Evolutionary conservation across 345 rosid species (phyloP).

Genomic region (Eucalyptus cloeziana): DNA sequence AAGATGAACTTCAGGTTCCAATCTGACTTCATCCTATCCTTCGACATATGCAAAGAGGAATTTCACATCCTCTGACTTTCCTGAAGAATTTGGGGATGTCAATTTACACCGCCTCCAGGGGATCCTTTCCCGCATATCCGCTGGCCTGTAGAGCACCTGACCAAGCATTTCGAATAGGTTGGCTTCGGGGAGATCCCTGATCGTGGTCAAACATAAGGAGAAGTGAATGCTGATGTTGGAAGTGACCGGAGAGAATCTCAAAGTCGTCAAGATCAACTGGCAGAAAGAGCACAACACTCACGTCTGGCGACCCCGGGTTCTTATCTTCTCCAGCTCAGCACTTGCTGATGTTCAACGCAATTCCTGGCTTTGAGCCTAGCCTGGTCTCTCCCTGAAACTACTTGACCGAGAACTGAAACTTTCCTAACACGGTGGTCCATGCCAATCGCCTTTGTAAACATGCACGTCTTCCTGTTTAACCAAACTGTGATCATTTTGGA

Average conservation of each 20-base stretch:
- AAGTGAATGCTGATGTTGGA: neutral
- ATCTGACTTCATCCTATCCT: neutral
- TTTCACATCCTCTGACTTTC: neutral
- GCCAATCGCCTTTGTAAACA: neutral
- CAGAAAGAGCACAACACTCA: neutral
- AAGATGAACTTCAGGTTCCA: neutral
- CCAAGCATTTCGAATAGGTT: neutral
- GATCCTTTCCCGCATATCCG: neutral
- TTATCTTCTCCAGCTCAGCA: neutral
- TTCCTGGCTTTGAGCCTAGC: neutral
- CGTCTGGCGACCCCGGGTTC: neutral
- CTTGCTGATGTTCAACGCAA: neutral
- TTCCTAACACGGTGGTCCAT: neutral
- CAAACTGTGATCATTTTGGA: neutral
- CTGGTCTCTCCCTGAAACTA: neutral
- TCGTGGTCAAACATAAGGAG: neutral
- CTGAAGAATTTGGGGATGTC: neutral
- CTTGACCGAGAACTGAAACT: neutral
- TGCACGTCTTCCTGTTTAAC: neutral
- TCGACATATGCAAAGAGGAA: neutral
- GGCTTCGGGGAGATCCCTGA: neutral
- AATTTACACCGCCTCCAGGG: neutral
- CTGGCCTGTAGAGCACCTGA: neutral
- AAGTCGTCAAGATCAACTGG: neutral
- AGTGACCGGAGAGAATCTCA: neutral